A percentile compares a stretch with the other conserved stretches of the same genome.
These are phyloP conservation scores for Boletus sp. DNA, from an alignment of 768 basidiomycete genomes.

Conservation along the genomic window DNA sequence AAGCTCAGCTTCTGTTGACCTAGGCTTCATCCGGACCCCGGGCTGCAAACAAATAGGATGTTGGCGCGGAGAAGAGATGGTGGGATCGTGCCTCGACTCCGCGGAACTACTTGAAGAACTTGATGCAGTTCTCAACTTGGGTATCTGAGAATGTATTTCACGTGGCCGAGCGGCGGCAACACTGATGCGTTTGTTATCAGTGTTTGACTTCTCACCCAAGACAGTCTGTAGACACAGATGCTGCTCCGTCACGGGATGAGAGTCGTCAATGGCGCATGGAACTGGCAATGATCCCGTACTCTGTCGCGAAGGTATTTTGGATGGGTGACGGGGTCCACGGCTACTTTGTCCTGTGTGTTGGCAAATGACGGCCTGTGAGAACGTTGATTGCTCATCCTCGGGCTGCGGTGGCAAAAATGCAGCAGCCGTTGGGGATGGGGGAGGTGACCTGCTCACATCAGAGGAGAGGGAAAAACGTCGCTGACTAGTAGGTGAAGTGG, in stretches of 20 bases:
- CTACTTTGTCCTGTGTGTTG: conserved; percentile 24
- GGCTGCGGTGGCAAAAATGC: not conserved
- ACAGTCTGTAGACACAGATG: not conserved
- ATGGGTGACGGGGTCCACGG: conserved; percentile 41
- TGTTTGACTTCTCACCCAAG: conserved; percentile 19
- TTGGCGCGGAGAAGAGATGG: not conserved
- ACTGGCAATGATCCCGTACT: conserved; percentile 22
- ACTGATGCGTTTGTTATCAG: conserved; percentile 1
- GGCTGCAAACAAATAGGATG: conserved; percentile 10
- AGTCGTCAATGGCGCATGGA: conserved; percentile 1
- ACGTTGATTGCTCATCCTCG: conserved; percentile 2
- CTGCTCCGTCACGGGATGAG: not conserved
- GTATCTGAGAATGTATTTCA: conserved; percentile 28
- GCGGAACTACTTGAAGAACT: conserved; percentile 26
- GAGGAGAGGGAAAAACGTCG: conserved; percentile 16
- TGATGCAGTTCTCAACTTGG: conserved; percentile 27
- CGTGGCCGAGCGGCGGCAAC: conserved; percentile 2
- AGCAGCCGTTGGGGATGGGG: conserved; percentile 2
- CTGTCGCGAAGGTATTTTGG: conserved; percentile 33
- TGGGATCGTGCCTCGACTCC: conserved; percentile 11
- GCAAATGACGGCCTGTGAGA: not conserved
- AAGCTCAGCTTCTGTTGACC: not conserved
- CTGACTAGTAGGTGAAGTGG: conserved; percentile 8
- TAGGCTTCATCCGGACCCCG: not conserved
- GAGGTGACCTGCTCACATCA: conserved; percentile 9